phyloP scores from a whole-genome alignment of 352 stramenopile genomes.

The Pilasporangium apinafurcum region DNA sequence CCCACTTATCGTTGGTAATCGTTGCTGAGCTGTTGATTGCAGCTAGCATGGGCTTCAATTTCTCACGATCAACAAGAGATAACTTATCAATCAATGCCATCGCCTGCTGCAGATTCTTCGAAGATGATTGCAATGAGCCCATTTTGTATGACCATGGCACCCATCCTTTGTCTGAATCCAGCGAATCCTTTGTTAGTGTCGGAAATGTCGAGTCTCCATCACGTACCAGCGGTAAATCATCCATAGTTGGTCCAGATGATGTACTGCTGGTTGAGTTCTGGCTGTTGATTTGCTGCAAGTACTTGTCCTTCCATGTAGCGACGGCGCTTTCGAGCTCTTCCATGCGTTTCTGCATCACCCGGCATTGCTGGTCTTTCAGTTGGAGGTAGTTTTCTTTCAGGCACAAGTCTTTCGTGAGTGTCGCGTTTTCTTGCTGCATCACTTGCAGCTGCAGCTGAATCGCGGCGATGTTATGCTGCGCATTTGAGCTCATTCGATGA shows the following conservation, averaged over 20 bases:
- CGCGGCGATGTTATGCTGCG: conserved; percentile 60
- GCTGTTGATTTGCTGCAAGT: conserved; percentile 37
- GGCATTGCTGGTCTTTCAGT: conserved; percentile 69
- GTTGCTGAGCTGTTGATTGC: conserved; percentile 10
- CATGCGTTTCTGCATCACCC: conserved; percentile 63
- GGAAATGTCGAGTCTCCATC: background rate
- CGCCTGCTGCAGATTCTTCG: conserved; percentile 27
- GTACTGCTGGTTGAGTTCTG: background rate
- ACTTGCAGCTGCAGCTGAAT: conserved; percentile 52
- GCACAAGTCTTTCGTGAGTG: conserved; percentile 48
- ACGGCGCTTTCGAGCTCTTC: conserved; percentile 52
- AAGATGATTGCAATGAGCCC: background rate
- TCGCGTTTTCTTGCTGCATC: conserved; percentile 55
- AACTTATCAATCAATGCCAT: conserved; percentile 39
- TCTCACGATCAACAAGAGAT: conserved; percentile 34
- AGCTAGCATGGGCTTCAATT: conserved; percentile 40
- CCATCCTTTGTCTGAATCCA: conserved; percentile 12
- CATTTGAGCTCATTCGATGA: conserved; percentile 10
- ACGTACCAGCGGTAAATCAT: conserved; percentile 1
- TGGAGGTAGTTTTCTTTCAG: conserved; percentile 76
- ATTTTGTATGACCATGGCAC: conserved; percentile 26
- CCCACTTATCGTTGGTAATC: conserved; percentile 7
- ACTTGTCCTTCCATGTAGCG: conserved; percentile 62
- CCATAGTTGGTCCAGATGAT: background rate
- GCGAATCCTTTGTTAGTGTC: background rate